Evolutionary conservation across 768 basidiomycete species (phyloP).

Genomic region (Kwoniella pini): DNA sequence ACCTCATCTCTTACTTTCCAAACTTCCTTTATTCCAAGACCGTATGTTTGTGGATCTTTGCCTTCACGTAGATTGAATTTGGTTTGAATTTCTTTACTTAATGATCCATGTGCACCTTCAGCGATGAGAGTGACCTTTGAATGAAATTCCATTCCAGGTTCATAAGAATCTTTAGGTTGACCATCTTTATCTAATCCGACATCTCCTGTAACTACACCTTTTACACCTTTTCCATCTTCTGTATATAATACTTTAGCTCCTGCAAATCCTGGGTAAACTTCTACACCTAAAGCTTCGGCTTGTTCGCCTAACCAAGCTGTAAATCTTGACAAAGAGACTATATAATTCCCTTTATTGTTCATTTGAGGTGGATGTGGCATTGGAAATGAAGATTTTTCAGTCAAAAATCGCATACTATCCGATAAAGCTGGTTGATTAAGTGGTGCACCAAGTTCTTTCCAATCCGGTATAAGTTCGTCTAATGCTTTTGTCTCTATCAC

Average conservation of each 20-base stretch:
- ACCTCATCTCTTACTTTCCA: constrained; percentile 76
- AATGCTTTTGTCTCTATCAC: constrained; percentile 91
- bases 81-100: constrained; percentile 75
- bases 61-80: constrained; percentile 70
- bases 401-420: constrained; percentile 83
- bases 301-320: constrained; percentile 84
- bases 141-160: constrained; percentile 94
- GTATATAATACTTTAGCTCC: constrained; percentile 79
- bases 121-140: constrained; percentile 89
- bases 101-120: constrained; percentile 90
- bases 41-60: constrained; percentile 90
- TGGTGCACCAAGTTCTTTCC: constrained; percentile 73
- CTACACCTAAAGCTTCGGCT: constrained; percentile 81
- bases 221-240: constrained; percentile 64
- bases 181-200: constrained; percentile 81
- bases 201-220: constrained; percentile 87
- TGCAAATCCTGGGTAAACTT: constrained; percentile 95
- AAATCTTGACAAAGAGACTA: constrained; percentile 82
- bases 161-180: constrained; percentile 79
- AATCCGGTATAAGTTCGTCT: constrained; percentile 84
- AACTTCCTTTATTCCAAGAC: constrained; percentile 93
- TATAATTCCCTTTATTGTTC: constrained; percentile 90
- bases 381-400: constrained; percentile 67
- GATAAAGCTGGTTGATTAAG: constrained; percentile 75
- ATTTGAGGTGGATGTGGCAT: constrained; percentile 97